Conservation (phyloP, 106 monocot genomes). For the Amphibolis antarctica region DNA sequence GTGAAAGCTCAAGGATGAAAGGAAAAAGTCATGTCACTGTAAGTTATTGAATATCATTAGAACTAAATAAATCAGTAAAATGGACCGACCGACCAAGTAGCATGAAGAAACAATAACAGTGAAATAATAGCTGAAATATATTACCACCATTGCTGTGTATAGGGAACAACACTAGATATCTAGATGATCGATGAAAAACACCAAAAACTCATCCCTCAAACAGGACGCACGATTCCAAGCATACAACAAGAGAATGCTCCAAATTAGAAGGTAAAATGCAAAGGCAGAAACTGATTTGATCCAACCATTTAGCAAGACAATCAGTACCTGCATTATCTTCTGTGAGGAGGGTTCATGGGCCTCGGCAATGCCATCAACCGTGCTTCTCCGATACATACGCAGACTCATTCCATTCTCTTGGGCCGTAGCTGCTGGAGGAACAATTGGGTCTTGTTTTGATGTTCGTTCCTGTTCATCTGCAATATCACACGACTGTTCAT, state of each 20-base stretch:
- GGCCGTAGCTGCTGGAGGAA: not conserved
- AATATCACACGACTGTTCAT: conserved; percentile 11
- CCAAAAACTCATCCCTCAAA: not conserved
- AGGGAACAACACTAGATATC: no score
- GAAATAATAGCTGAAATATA: not conserved
- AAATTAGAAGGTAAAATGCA: not conserved
- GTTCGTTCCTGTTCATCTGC: conserved; percentile 24
- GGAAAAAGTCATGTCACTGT: no score
- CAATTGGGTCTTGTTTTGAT: conserved; percentile 6
- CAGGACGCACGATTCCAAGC: not conserved
- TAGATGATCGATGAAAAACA: not conserved
- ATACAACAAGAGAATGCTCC: not conserved
- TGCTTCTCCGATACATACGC: conserved; percentile 8
- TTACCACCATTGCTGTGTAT: no score
- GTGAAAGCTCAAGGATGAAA: no score
- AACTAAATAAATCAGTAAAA: no score
- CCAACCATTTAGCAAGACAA: not conserved
- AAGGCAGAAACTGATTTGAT: not conserved
- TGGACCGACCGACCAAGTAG: no score
- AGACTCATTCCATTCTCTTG: conserved; percentile 4
- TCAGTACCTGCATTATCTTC: conserved; percentile 7
- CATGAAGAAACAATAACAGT: no score
- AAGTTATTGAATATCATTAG: no score
- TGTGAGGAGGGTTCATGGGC: conserved; percentile 30
- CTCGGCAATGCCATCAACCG: conserved; percentile 16